These are phyloP conservation scores for Phlebopus sp. DNA, from an alignment of 1,284 basidiomycete species.

Conservation along the genomic window DNA sequence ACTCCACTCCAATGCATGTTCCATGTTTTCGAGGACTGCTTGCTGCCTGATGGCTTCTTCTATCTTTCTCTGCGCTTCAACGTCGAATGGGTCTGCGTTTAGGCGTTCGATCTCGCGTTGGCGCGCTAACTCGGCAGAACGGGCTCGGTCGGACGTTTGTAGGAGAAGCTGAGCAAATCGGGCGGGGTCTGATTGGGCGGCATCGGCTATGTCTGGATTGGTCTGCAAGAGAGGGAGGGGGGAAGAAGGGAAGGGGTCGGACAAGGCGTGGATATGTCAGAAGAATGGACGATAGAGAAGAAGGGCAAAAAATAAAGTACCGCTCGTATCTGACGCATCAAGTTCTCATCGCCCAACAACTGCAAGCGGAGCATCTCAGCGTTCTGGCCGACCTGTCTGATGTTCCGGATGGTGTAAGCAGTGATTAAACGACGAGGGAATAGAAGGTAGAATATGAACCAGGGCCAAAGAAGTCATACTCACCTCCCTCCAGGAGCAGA, in stretches of 20 bases:
- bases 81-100: constrained; percentile 85
- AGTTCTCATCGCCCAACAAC: constrained; percentile 75
- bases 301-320: constrained; percentile 39
- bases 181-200: constrained; percentile 64
- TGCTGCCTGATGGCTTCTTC: constrained; percentile 93
- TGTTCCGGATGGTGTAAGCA: not conserved
- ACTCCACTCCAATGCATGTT: constrained; percentile 88
- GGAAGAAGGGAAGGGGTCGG: not conserved
- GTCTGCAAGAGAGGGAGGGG: constrained; percentile 39
- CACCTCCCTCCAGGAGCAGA: constrained; percentile 58
- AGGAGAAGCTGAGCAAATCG: constrained; percentile 75
- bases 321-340: constrained; percentile 75
- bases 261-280: too few relatives aligned
- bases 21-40: constrained; percentile 87
- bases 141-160: constrained; percentile 57
- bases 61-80: constrained; percentile 90
- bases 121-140: constrained; percentile 51
- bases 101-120: constrained; percentile 67
- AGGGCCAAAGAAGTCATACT: constrained; percentile 18
- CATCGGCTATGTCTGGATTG: constrained; percentile 77
- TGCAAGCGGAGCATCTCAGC: constrained; percentile 90
- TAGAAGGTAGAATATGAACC: not conserved
- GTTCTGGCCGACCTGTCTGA: constrained; percentile 68
- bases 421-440: not conserved
- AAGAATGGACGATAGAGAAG: constrained; percentile 6